Base-by-base conservation (phyloP, 225 moss, liverwort and hornwort species). In the Antitrichia curtipendula region DNA sequence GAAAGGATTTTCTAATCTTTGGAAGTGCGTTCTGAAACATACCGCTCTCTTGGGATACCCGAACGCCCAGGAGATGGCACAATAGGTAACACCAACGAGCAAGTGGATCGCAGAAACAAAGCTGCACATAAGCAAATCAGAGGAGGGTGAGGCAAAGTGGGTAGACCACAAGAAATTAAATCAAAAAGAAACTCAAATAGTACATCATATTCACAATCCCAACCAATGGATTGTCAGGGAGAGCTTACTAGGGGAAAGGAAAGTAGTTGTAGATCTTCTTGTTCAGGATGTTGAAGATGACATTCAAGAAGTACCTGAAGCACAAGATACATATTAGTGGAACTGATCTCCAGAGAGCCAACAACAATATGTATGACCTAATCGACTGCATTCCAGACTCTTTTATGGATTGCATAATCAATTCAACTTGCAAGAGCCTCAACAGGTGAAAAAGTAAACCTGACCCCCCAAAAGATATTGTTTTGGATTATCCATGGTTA, bases 241-340 rank as follows among this genome's bases (percentile, higher is more conserved):
- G 68, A 40, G 40, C 95, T 92, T 82, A 95, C 95, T 99, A 99
- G 47, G 99, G 99, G 91, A 81, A 99, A 36, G 99, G 99, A 82
- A 99, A 99, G 85, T 99, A 99, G 86, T 99, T 99, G 94, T 97
- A 97, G 81, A 99, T 89, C 93, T 99, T 96, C 94, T 99, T 99
- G 93, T 99, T 99, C 95, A 99, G 17, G 82, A 99, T 99, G 89
- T 99, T 99, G 88, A 99, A 99, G 88, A 99, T 96, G 40, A 99
- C 97, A 89, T 99, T 99, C 91, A 99, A 89, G 86, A 97, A 97
- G 87, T 99, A 99, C 99, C 99, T 97, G 83, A 82, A 79, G 49
- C 47, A 86, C 7, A 65, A 27, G 70, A 62, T 68, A 25, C 64
- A 70, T 25, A 60, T 88, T 36, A 84, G 79, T 47, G 52, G 57